phyloP scores from a whole-genome alignment of 1,284 basidiomycete genomes.

The Fomes fomentarius region DNA sequence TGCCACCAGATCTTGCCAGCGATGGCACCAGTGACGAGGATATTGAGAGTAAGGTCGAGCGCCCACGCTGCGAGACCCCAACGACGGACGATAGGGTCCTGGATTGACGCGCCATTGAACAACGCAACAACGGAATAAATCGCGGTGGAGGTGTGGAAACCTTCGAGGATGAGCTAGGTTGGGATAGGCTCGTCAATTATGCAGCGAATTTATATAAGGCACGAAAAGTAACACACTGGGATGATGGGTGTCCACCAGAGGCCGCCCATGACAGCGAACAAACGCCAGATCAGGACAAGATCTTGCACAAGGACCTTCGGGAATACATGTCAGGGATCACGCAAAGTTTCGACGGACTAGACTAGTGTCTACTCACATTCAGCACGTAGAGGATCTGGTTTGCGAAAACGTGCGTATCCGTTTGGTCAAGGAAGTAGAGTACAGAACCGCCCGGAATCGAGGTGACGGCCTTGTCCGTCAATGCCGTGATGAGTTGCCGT shows the following conservation, averaged over 20 bases:
- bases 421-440: conserved; percentile 9
- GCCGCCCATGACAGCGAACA: conserved; percentile 2
- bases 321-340: neutral
- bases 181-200: too few relatives aligned
- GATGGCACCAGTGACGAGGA: conserved; percentile 3
- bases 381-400: conserved; percentile 6
- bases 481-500: conserved; percentile 2
- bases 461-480: conserved; percentile 2
- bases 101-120: neutral
- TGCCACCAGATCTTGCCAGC: conserved; percentile 13
- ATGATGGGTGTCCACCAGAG: conserved; percentile 1
- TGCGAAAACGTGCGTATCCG: neutral
- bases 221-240: conserved; percentile 9
- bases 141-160: neutral
- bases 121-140: conserved; percentile 1
- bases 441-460: neutral
- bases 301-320: neutral
- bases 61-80: conserved; percentile 5
- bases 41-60: conserved; percentile 11
- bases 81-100: conserved; percentile 3
- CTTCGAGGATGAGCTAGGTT: conserved; percentile 2
- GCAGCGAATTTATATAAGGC: too few relatives aligned
- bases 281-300: conserved; percentile 1
- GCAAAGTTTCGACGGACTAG: neutral
- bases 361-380: neutral